Evolutionary conservation across 495 filamentous ascomycete species (phyloP), one percentile per base, ranked within the genome.

Genomic region (Xylaria nigripes): DNA sequence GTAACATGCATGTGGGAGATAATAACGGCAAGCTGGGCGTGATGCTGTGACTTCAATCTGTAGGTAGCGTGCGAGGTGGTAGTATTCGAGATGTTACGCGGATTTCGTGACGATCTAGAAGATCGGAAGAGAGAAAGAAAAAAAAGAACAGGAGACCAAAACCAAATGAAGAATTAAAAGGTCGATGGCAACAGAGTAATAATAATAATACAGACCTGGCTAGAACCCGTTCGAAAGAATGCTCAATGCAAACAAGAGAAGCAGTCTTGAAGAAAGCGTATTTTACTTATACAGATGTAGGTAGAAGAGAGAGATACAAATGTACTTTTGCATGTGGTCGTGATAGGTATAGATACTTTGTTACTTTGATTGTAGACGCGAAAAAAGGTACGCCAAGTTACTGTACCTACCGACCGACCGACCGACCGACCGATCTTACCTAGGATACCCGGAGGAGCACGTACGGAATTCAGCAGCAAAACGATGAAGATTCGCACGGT

Each of bases 31-130:
- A 42, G 21, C 34, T 2, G 22, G 51, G 41, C 13, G 15, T 21
- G 48, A 29, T 45, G 50, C 30, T 36, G 43, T 42, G 16, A 13
- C 50, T 45, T 52, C 51, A 29, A 47, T 47, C 38, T 47, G 43
- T 34, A 9, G 29, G 51, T 47, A 44, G 30, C 19, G 29, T 27
- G 32, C 4, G 10, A 4, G 27, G 4, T 5, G 32, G 32, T 15
- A 6, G 18, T 40, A n/a, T 18, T 40, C n/a, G 36, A 40, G 1
- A 47, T 45, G 42, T 40, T 44, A 54, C 36, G 51, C 51, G 34
- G 21, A 29, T 38, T 23, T 3, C n/a, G n/a, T n/a, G n/a, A n/a
- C n/a, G n/a, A 19, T 19, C 22, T 16, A 23, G 29, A 19, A 40
- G 3, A 18, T 5, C n/a, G 8, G 12, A 13, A n/a, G n/a, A 40